Conservation (phyloP, 768 basidiomycete genomes). For the Kwoniella heveanensis region DNA sequence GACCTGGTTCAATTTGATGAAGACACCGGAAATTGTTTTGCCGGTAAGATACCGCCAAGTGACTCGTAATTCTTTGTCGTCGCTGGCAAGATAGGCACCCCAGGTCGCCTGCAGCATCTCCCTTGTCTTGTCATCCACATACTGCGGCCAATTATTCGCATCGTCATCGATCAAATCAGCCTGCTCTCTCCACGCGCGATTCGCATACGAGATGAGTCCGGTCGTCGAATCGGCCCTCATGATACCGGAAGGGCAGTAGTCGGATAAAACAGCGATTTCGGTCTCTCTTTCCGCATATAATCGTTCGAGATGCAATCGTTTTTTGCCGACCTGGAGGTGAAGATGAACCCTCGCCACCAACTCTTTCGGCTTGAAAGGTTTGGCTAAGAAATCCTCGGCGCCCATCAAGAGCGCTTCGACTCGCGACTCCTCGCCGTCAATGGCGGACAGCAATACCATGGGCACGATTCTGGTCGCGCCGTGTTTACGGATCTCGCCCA, state of each 20-base stretch:
- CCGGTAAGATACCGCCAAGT: constrained; percentile 49
- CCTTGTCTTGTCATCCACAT: constrained; percentile 28
- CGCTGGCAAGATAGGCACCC: constrained; percentile 20
- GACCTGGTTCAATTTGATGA: constrained; percentile 42
- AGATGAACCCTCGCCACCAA: constrained; percentile 58
- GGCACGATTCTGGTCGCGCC: constrained; percentile 42
- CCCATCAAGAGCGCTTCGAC: constrained; percentile 57
- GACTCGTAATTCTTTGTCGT: constrained; percentile 29
- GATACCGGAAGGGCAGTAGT: constrained; percentile 51
- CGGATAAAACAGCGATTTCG: constrained; percentile 42
- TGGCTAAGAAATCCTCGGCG: constrained; percentile 58
- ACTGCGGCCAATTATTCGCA: constrained; percentile 37
- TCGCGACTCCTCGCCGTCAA: constrained; percentile 54
- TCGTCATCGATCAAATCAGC: constrained; percentile 20
- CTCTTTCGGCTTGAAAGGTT: constrained; percentile 58
- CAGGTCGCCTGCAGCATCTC: constrained; percentile 21
- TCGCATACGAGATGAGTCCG: constrained; percentile 39
- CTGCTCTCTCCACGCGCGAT: constrained; percentile 37
- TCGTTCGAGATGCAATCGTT: constrained; percentile 44
- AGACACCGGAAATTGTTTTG: constrained; percentile 31
- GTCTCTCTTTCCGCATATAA: constrained; percentile 36
- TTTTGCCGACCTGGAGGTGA: constrained; percentile 59
- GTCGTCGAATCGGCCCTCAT: constrained; percentile 28
- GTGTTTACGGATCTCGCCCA: constrained; percentile 43
- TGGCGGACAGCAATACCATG: constrained; percentile 55